Evolutionary conservation across 768 basidiomycete species (phyloP).

Genomic region (Artomyces pyxidatus): DNA sequence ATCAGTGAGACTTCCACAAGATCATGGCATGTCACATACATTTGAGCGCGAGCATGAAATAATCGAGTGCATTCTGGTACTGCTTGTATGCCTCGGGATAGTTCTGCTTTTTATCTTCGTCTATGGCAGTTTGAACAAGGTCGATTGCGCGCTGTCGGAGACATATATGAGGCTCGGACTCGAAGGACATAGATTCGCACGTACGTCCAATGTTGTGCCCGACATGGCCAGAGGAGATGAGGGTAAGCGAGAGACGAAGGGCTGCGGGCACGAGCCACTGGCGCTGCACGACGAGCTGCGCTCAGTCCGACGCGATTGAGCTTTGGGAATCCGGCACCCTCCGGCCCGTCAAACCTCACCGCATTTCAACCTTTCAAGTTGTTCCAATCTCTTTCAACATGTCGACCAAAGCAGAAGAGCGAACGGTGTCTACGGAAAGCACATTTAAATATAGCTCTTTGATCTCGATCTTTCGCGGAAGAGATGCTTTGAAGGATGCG

Average conservation of each 20-base stretch:
- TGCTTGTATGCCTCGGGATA: conserved; percentile 92
- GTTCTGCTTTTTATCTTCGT: conserved; percentile 87
- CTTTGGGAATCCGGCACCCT: too few relatives aligned
- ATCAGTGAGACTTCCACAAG: not conserved
- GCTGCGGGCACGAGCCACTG: too few relatives aligned
- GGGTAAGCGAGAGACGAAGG: not conserved
- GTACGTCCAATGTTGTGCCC: not conserved
- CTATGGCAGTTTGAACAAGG: conserved; percentile 87
- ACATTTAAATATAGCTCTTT: too few relatives aligned
- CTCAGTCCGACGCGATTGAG: too few relatives aligned
- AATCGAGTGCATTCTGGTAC: conserved; percentile 93
- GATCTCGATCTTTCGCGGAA: too few relatives aligned
- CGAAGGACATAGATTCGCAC: not conserved
- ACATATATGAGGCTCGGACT: not conserved
- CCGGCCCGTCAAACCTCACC: too few relatives aligned
- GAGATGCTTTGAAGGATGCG: too few relatives aligned
- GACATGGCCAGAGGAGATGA: not conserved
- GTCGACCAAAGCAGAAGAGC: too few relatives aligned
- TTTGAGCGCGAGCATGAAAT: conserved; percentile 96
- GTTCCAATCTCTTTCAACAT: too few relatives aligned
- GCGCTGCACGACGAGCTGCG: too few relatives aligned
- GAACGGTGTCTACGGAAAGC: too few relatives aligned
- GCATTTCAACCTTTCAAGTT: too few relatives aligned
- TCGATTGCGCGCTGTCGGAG: conserved; percentile 66
- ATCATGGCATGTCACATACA: conserved; percentile 40